Conservation (phyloP, 2,329 filamentous ascomycete species). For the Botrytis elliptica region DNA sequence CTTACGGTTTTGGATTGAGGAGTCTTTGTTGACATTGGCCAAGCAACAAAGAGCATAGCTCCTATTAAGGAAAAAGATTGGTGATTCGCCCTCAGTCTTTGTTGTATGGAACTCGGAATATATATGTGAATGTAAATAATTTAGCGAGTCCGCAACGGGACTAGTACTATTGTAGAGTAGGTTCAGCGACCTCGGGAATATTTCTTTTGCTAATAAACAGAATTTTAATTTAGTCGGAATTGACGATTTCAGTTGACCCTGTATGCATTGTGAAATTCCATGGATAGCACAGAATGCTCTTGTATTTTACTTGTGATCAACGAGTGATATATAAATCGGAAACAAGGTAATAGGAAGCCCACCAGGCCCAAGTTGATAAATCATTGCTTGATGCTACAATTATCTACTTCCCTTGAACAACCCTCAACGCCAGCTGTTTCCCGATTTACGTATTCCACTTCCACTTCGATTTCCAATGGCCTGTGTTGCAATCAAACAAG, state of each 20-base stretch:
- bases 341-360: background rate
- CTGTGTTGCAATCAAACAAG: background rate
- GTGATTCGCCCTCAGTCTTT: background rate
- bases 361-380: background rate
- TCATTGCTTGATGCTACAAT: background rate
- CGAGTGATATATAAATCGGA: background rate
- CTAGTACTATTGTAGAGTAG: background rate
- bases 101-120: background rate
- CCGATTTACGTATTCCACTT: background rate
- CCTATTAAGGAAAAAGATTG: background rate
- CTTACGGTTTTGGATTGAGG: background rate
- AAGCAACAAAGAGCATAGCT: background rate
- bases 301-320: background rate
- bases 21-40: background rate
- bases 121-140: background rate
- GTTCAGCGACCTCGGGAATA: background rate
- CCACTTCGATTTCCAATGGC: background rate
- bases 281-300: background rate
- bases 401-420: background rate
- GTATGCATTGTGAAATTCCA: background rate
- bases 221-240: background rate
- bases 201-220: background rate
- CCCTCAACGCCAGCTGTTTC: background rate
- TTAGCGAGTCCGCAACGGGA: background rate
- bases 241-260: background rate